Conservation (phyloP, 768 basidiomycete species). For the Suillus placidus region DNA sequence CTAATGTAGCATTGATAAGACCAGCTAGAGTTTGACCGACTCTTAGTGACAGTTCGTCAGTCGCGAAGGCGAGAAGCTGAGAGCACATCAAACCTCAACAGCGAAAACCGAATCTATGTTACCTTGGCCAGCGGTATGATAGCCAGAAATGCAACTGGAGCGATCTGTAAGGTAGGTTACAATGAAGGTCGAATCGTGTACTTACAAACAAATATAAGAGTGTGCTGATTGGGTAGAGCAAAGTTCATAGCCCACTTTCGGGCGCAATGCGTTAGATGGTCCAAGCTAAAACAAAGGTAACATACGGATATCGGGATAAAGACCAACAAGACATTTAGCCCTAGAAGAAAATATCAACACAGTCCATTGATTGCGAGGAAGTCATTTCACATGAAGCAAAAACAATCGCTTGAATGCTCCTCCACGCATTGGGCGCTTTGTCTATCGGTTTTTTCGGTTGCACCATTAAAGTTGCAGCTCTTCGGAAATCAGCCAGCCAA, state of each 20-base stretch:
- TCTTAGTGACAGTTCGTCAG: constrained; percentile 82
- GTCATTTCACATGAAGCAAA: constrained; percentile 54
- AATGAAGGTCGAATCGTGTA: not conserved
- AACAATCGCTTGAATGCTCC: constrained; percentile 57
- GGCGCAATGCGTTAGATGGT: constrained; percentile 3
- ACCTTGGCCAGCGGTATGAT: constrained; percentile 88
- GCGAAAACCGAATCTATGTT: not conserved
- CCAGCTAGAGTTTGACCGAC: constrained; percentile 85
- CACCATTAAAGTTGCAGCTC: constrained; percentile 33
- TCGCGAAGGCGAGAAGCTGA: constrained; percentile 80
- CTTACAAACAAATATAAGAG: constrained; percentile 78
- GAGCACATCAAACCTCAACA: constrained; percentile 1
- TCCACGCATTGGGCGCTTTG: constrained; percentile 44
- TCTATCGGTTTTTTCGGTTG: constrained; percentile 42
- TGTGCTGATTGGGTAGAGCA: constrained; percentile 51
- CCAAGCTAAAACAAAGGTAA: constrained; percentile 9
- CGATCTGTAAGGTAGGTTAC: not conserved
- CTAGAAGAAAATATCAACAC: constrained; percentile 37
- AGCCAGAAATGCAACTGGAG: constrained; percentile 75
- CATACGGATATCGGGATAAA: constrained; percentile 73
- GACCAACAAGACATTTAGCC: constrained; percentile 67
- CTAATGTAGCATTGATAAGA: constrained; percentile 82
- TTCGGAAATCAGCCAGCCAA: constrained; percentile 12
- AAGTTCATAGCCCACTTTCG: constrained; percentile 75
- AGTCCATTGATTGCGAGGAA: not conserved